Evolutionary conservation across 192 early-diverging fungal species (phyloP), one percentile per base, ranked within the genome.

Genomic region (Backusella liffmaniae): DNA sequence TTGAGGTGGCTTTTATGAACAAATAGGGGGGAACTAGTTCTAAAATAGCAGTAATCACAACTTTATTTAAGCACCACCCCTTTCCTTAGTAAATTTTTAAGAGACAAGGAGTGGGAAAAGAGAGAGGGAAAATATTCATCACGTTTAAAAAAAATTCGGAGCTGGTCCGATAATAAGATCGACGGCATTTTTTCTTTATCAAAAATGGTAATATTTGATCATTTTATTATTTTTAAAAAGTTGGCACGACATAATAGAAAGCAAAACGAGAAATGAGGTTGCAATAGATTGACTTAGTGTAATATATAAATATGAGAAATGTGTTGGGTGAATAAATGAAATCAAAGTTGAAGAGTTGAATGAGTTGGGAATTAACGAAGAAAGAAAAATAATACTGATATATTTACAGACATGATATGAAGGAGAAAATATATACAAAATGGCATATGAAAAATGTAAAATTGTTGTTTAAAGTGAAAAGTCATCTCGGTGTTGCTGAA

Each of bases 401-500:
- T 68, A 34, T 34, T 36, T 68, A 68, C 36, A 68, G 16, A 21
- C 67, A 68, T 36, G 36, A n/a, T 68, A 68, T 62, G 56, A 62
- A 62, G 10, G 56, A 62, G 26, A 3, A 21, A 44, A 29, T 71
- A 37, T 37, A 71, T 71, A 37, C 70, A 42, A 37, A 71, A 71
- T 32, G 36, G 70, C 39, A 44, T 71, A 42, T 4, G 56, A 41
- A 30, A 49, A n/a, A 49, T 49, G 18, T 56, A 13, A 26, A 34
- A 59, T 21, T 18, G 9, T 26, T 13, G 35, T 32, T 70, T 76
- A 76, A 37, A 76, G 26, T 30, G 67, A 76, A 66, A 76, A 67
- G 41, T 76, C 75, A n/a, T 12, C 75, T 12, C 75, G 67, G 35
- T 79, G 74, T 10, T 41, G 30, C 13, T 70, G 23, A 13, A 79